Evolutionary conservation across 768 basidiomycete species (phyloP), one percentile per base, ranked within the genome.

Genomic region (Myochromella boudieri): DNA sequence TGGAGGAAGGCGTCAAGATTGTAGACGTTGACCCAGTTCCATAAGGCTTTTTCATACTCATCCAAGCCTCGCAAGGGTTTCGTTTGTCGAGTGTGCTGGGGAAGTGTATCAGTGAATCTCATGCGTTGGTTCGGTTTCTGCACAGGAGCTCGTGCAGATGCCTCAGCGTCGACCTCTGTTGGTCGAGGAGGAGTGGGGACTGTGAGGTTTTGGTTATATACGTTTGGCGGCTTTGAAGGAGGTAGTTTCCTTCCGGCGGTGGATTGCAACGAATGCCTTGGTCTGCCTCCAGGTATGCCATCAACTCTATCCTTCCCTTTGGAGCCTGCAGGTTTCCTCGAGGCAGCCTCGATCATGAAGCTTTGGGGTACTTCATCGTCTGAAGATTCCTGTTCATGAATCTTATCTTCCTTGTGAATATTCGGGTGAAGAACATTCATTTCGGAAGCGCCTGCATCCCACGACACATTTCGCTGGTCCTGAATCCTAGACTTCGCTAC

Each of bases 21-120:
- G 62, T 93, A 92, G 10, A 98, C 93, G 62, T 99, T 99, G 49
- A 97, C 93, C 97, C 97, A 99, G 48, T 90, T 88, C 97, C 97
- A 99, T 38, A 98, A 66, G 1, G 97, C 97, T 48, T 84, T 85
- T 65, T 99, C 94, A 59, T 90, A 85, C 10, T 83, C 82, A 59
- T 93, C 87, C 36, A 93, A 63, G 7, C 90, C 87, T 41, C 81
- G 77, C 76, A 84, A 79, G 33, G 69, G 74, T 49, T 71, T 81
- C 15, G 67, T 58, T 33, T 63, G 70, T 44, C 66, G 62, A 15
- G 62, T 61, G 18, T 64, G 59, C 24, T 62, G 55, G 27, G 62
- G 65, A 6, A 68, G 61, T 3, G 64, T 59, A 47, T 59, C 61
- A 18, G 57, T 66, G 14, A 58, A 42, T 6, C 60, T 55, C 25